Evolutionary conservation across 805 yeast species (phyloP).

Genomic region (Yarrowia sp.): DNA sequence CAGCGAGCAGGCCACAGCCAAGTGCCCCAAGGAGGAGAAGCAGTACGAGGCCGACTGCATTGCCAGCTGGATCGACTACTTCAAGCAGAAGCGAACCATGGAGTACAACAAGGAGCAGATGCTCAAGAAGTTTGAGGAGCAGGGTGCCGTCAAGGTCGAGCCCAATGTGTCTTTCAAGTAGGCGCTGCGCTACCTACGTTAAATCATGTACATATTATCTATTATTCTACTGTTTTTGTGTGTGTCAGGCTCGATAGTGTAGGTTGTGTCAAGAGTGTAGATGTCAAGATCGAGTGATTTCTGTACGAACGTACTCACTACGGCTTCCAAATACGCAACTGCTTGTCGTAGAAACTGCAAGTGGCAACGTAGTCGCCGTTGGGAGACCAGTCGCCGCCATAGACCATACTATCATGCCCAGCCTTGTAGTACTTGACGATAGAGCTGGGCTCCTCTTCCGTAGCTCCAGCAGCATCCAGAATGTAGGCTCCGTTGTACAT

Average conservation of each 20-base stretch:
- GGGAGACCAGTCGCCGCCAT: slow-evolving; percentile 84
- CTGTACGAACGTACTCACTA: too few relatives aligned
- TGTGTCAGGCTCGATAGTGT: too few relatives aligned
- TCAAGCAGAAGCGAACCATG: slow-evolving; percentile 82
- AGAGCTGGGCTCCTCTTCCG: slow-evolving; percentile 28
- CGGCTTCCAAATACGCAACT: slow-evolving; percentile 68
- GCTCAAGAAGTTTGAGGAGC: slow-evolving; percentile 65
- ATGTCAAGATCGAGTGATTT: too few relatives aligned
- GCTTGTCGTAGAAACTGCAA: slow-evolving; percentile 87
- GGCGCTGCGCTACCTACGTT: not conserved
- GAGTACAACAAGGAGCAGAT: slow-evolving; percentile 69
- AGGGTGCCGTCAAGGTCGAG: slow-evolving; percentile 48
- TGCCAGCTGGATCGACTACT: slow-evolving; percentile 82
- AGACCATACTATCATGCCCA: slow-evolving; percentile 88
- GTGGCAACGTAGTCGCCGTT: slow-evolving; percentile 57
- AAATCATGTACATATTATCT: slow-evolving; percentile 20
- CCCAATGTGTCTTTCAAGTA: slow-evolving; percentile 30
- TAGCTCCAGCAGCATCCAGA: slow-evolving; percentile 42
- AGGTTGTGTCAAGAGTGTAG: too few relatives aligned
- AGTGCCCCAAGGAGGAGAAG: slow-evolving; percentile 58
- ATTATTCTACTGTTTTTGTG: not conserved
- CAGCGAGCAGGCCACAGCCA: slow-evolving; percentile 47
- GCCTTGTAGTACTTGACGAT: slow-evolving; percentile 48
- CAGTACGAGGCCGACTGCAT: slow-evolving; percentile 74
- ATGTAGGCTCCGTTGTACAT: slow-evolving; percentile 95